A percentile compares a stretch with the other conserved stretches of the same genome.
Conservation (phyloP, 768 basidiomycete genomes). For the Auricularia auricula-judae region DNA sequence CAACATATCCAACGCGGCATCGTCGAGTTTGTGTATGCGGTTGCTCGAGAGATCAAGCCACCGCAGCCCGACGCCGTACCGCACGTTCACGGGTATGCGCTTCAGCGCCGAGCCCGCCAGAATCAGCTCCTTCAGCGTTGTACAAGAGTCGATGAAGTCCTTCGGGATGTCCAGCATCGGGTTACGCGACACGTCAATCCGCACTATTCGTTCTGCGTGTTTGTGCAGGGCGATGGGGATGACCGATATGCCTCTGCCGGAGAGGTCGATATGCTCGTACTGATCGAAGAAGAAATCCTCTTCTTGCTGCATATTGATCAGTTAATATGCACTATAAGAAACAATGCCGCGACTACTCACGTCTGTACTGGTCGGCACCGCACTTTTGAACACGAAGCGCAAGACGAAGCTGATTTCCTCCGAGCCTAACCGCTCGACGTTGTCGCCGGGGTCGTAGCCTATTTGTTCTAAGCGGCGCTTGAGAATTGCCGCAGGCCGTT, state of each 20-base stretch:
- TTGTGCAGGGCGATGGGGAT: constrained; percentile 82
- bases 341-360: constrained; percentile 24
- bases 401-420: constrained; percentile 78
- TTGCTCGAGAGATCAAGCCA: constrained; percentile 87
- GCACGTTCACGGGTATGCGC: constrained; percentile 76
- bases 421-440: constrained; percentile 60
- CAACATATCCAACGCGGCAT: constrained; percentile 72
- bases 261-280: constrained; percentile 74
- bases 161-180: constrained; percentile 93
- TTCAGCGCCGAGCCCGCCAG: constrained; percentile 92
- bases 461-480: constrained; percentile 77
- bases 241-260: constrained; percentile 67
- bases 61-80: constrained; percentile 59
- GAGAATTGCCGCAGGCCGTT: constrained; percentile 78
- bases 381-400: constrained; percentile 83
- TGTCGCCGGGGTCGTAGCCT: constrained; percentile 76
- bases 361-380: constrained; percentile 47
- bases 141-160: constrained; percentile 89
- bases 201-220: constrained; percentile 73
- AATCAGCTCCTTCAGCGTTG: constrained; percentile 70
- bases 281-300: constrained; percentile 61
- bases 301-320: constrained; percentile 33
- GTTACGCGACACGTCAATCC: constrained; percentile 83
- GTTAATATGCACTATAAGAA: neutral
- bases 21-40: constrained; percentile 79